Evolutionary conservation across 768 basidiomycete genomes (phyloP), one percentile per base, ranked within the genome.

Genomic region (Kwoniella newhampshirensis): DNA sequence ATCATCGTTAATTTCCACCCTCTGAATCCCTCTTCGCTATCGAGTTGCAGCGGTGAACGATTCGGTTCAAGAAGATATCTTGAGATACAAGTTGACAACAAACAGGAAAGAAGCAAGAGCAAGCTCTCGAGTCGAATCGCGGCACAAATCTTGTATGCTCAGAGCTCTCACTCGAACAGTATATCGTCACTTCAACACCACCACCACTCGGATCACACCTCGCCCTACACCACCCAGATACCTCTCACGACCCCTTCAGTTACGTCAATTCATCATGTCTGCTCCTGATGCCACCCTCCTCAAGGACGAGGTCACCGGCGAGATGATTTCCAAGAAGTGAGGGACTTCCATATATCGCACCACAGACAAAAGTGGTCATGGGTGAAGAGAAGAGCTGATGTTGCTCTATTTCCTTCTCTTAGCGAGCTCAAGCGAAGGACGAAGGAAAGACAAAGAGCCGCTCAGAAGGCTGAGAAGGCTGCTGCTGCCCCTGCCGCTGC

Each of bases 291-390:
- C 64, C 23, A 73, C 69, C 57, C 64, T 78, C 17, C 77, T 76
- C 61, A 77, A 77, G 66, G 80, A 80, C 64, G 75, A 75, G 39
- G 83, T 91, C 62, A 96, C 94, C 0, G 93, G 92, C 32, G 93
- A 98, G 78, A 82, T 96, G 86, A 86, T 99, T 71, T 96, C 91
- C 79, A 99, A 99, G 85, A 83, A 83, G 94, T 94, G 51, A 51
- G 75, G n/a, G n/a, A n/a, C n/a, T n/a, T n/a, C n/a, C n/a, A n/a
- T n/a, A n/a, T n/a, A n/a, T n/a, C n/a, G n/a, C n/a, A n/a, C n/a
- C n/a, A n/a, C n/a, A n/a, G n/a, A n/a, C n/a, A n/a, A n/a, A 18
- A 12, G 15, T 2, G 20, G n/a, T 13, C 21, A 43, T 47, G 18
- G 26, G 36, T 44, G 35, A 46, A n/a, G n/a, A n/a, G n/a, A n/a